Evolutionary conservation across 2,329 filamentous ascomycete genomes (phyloP).

Genomic region (Xylariaceae sp.): DNA sequence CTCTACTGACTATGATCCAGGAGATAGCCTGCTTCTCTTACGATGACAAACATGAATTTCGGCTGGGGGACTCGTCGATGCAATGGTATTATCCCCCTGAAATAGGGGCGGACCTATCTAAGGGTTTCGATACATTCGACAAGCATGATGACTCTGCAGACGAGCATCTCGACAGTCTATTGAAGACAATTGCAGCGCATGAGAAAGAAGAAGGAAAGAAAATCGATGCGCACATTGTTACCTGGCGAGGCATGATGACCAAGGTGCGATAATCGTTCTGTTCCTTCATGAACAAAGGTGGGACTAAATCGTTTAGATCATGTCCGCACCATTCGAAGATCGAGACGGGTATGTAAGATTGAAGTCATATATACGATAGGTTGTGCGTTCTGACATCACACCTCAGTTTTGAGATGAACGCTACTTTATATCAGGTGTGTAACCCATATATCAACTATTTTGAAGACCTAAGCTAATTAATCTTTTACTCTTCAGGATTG

Average conservation of each 20-base stretch:
- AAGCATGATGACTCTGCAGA: constrained; percentile 79
- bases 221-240: constrained; percentile 75
- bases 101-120: constrained; percentile 68
- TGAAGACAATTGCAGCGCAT: constrained; percentile 69
- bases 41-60: constrained; percentile 75
- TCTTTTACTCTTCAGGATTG: constrained; percentile 37
- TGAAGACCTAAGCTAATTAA: constrained; percentile 12
- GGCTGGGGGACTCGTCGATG: constrained; percentile 71
- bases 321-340: constrained; percentile 78
- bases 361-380: constrained; percentile 1
- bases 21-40: constrained; percentile 95
- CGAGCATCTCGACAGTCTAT: constrained; percentile 80
- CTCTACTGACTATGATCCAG: constrained; percentile 35
- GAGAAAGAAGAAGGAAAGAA: constrained; percentile 65
- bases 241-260: constrained; percentile 98
- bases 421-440: constrained; percentile 79
- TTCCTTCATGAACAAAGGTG: background rate
- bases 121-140: constrained; percentile 76
- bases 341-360: constrained; percentile 61
- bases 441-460: constrained; percentile 4
- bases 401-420: constrained; percentile 88
- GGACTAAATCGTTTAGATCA: constrained; percentile 55
- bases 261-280: constrained; percentile 57
- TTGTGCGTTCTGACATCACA: too few relatives aligned
- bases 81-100: constrained; percentile 82